Percentiles rank a stretch among this genome's conserved stretches.
phyloP scores from a whole-genome alignment of 208 protist genomes.

The Polymyxa betae region DNA sequence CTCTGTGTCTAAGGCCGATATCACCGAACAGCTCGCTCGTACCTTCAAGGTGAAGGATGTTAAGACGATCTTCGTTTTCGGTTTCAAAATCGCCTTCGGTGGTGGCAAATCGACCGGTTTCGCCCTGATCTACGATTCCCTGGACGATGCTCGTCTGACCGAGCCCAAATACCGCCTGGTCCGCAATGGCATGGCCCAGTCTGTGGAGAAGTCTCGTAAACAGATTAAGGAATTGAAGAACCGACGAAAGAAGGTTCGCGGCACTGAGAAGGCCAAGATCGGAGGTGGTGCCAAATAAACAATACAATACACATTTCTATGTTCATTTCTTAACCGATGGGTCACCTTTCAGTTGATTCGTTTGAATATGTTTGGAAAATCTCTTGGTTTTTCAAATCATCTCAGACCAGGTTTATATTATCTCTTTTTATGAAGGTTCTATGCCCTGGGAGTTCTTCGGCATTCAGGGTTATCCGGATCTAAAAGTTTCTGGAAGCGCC shows the following conservation, averaged over 20 bases:
- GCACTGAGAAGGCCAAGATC: conserved; percentile 58
- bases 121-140: conserved; percentile 97
- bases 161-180: conserved; percentile 96
- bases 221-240: conserved; percentile 98
- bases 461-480: too few relatives aligned
- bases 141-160: conserved; percentile 86
- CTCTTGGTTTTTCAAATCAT: too few relatives aligned
- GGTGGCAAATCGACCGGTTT: conserved; percentile 98
- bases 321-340: too few relatives aligned
- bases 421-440: too few relatives aligned
- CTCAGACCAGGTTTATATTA: too few relatives aligned
- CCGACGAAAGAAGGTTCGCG: conserved; percentile 94
- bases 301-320: too few relatives aligned
- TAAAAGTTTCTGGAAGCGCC: too few relatives aligned
- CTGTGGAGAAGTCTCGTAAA: conserved; percentile 88
- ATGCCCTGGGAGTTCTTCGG: too few relatives aligned
- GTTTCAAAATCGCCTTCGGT: conserved; percentile 98
- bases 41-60: conserved; percentile 91
- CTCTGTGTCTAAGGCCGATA: conserved; percentile 86
- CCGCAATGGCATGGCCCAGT: conserved; percentile 83
- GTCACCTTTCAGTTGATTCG: too few relatives aligned
- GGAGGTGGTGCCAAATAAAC: too few relatives aligned
- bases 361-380: too few relatives aligned
- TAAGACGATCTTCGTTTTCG: conserved; percentile 53
- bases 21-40: conserved; percentile 90